Base-by-base conservation (phyloP, 768 basidiomycete genomes). In the Tricholoma sp. region DNA sequence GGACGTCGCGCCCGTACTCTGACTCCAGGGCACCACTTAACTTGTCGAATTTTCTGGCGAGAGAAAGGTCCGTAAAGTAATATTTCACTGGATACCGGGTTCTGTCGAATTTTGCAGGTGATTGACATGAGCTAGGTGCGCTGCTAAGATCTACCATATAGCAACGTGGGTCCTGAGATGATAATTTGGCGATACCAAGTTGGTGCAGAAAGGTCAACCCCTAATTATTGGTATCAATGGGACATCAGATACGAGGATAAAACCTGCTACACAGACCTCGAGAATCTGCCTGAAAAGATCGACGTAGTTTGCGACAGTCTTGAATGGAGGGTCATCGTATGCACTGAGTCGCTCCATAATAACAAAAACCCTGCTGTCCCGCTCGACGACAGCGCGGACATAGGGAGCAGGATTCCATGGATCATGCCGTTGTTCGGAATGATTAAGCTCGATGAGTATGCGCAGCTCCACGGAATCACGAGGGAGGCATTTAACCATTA, bases 361-460 rank as follows among this genome's bases (percentile, higher is more conserved):
- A 6, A 81, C 61, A 50, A 75, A 77, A 3, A 75, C 70, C 24
- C 67, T 61, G 12, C 74, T 71, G n/a, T 66, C 74, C 29, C 76
- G 72, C 56, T 79, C 73, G 0, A 80, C 73, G 1, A 73, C 73
- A 55, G 72, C 69, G 12, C 79, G 62, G 8, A 83, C 67, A 44
- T 77, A 78, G 4, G 80, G 81, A 8, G 73, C 67, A 5, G 80
- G 75, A 59, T 83, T 83, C 81, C 81, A 82, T 0, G 81, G 80
- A 61, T 83, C 81, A 47, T 67, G 61, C 11, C 81, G 75, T 6
- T 70, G 62, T 37, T 76, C 75, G 17, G 70, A 67, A 13, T 73
- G 68, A 56, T 82, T 81, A 53, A 81, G 72, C 12, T 74, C 69
- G 15, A 75, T 67, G 10, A 79, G 63, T 10, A 82, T 59, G 24